Evolutionary conservation across 768 basidiomycete genomes (phyloP).

Genomic region (Russula dissimulans): DNA sequence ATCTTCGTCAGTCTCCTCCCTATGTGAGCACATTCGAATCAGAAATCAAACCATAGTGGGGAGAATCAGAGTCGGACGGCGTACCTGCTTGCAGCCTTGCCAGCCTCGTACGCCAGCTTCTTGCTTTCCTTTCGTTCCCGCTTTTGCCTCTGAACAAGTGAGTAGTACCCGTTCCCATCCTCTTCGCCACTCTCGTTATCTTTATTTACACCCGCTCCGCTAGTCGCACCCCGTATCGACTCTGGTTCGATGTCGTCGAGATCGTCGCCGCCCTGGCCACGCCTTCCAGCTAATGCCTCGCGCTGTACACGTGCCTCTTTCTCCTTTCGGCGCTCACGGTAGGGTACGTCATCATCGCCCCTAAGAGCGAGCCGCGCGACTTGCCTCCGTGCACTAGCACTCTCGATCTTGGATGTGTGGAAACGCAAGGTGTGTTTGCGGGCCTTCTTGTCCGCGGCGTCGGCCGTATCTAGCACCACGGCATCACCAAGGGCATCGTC

Average conservation of each 20-base stretch:
- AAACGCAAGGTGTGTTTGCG: conserved; percentile 81
- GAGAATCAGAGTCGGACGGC: conserved; percentile 20
- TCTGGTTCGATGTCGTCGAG: conserved; percentile 50
- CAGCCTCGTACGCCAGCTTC: conserved; percentile 72
- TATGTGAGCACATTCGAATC: conserved; percentile 13
- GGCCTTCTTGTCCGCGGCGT: conserved; percentile 75
- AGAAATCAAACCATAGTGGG: neutral
- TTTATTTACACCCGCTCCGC: conserved; percentile 31
- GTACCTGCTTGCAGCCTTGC: conserved; percentile 47
- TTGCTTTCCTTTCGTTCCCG: conserved; percentile 69
- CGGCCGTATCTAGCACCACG: conserved; percentile 54
- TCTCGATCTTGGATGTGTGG: conserved; percentile 88
- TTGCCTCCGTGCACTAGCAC: conserved; percentile 63
- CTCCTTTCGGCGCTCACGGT: conserved; percentile 63
- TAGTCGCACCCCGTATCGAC: conserved; percentile 21
- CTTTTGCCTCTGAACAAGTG: conserved; percentile 69
- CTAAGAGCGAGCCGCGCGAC: conserved; percentile 66
- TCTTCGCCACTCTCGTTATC: conserved; percentile 33
- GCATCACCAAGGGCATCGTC: conserved; percentile 65
- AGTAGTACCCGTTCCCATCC: conserved; percentile 73
- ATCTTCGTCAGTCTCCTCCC: conserved; percentile 31
- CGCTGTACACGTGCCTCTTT: conserved; percentile 46
- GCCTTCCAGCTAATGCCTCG: conserved; percentile 40
- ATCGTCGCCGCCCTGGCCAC: conserved; percentile 53
- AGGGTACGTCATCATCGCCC: conserved; percentile 95